Percentiles rank a stretch among this genome's conserved stretches.
Evolutionary conservation across 2,329 filamentous ascomycete species (phyloP).

Genomic region (Shiraia bambusicola): DNA sequence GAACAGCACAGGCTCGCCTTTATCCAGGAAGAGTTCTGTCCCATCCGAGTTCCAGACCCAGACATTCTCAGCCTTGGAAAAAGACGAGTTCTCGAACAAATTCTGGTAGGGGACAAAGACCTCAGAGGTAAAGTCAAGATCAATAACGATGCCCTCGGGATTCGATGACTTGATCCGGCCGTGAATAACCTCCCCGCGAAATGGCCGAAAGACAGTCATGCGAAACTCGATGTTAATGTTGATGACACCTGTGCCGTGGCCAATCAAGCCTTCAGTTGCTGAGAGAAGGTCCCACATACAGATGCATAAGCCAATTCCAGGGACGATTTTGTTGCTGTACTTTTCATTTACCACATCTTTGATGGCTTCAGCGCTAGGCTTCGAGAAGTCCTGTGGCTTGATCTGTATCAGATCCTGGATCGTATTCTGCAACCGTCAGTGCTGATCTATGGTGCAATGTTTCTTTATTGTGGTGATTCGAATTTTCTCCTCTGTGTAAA

Average conservation of each 20-base stretch:
- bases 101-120: slow-evolving; percentile 68
- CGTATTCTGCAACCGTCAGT: slow-evolving; percentile 65
- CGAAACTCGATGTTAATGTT: slow-evolving; percentile 97
- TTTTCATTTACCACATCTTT: slow-evolving; percentile 97
- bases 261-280: slow-evolving; percentile 89
- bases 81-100: slow-evolving; percentile 54
- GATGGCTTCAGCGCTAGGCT: slow-evolving; percentile 78
- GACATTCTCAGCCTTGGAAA: slow-evolving; percentile 72
- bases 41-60: slow-evolving; percentile 83
- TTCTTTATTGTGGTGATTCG: neutral
- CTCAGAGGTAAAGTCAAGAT: slow-evolving; percentile 91
- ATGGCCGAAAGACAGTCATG: slow-evolving; percentile 89
- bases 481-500: slow-evolving; percentile 8
- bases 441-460: too few species aligned
- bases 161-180: slow-evolving; percentile 78
- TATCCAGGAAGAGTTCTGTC: slow-evolving; percentile 80
- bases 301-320: slow-evolving; percentile 90
- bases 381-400: slow-evolving; percentile 81
- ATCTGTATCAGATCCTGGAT: slow-evolving; percentile 95
- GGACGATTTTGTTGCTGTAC: slow-evolving; percentile 95
- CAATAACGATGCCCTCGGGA: slow-evolving; percentile 72
- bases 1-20: slow-evolving; percentile 84
- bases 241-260: slow-evolving; percentile 86
- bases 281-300: slow-evolving; percentile 89
- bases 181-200: slow-evolving; percentile 88